Base-by-base conservation (phyloP, 2,329 filamentous ascomycete species). In the Claviceps purpurea region DNA sequence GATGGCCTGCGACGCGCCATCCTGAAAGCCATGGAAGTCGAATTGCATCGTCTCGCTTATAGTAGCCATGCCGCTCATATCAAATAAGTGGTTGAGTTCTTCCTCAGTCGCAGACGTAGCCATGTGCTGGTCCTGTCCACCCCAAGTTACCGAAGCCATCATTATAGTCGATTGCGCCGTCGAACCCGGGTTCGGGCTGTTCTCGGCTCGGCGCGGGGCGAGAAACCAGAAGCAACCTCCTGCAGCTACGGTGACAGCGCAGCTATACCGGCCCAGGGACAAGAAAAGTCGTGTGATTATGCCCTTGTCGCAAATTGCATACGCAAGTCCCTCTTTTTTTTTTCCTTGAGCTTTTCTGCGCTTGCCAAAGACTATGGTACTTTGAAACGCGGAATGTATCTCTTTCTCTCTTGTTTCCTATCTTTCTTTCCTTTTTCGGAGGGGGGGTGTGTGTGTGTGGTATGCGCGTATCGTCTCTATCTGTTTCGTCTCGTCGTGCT, bases 1-100 rank as follows among this genome's bases (percentile, higher is more conserved):
- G 39, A 67, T 58, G 47, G 55, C 54, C 43, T 66, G 63, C 10
- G 69, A 62, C 42, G 64, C 59, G 51, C 64, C 64, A 55, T 68
- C 64, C 55, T 71, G 72, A 59, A 81, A 82, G 54, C 75, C 70
- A 41, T 74, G 70, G 56, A 82, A 84, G 62, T 82, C 77, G 59
- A 83, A 84, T 55, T 75, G 73, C 60, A 83, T 70, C 50, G 69
- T 67, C 52, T 81, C 77, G 55, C 65, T 65, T 53, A 83, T 65
- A 55, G 66, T 73, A 34, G 70, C 71, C 70, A 82, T 78, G 58
- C 67, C 68, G 53, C 73, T 75, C 70, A 84, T 77, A 57, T 82
- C 75, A 55, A 84, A 70, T 54, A 82, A 83, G 58, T 83, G 79
- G 56, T 80, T 74, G 61, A 84, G 82, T 41, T 82, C 79, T 62